These are phyloP conservation scores for Scedosporium boydii DNA, from an alignment of 2,329 filamentous ascomycete genomes.

Conservation along the genomic window DNA sequence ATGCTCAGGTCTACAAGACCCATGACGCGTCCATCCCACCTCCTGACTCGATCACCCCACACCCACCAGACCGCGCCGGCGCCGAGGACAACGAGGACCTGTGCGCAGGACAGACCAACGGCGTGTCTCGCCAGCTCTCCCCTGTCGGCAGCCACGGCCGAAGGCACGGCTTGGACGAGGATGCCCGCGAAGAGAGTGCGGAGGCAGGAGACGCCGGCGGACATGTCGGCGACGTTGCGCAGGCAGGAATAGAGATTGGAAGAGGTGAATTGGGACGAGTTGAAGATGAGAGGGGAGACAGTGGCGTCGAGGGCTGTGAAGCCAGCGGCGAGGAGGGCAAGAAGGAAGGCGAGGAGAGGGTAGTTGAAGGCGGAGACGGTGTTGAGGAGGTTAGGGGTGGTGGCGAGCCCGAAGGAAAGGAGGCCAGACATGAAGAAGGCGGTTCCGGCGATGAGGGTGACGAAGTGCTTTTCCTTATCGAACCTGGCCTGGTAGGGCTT, in stretches of 20 bases:
- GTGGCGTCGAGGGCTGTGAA: conserved; percentile 29
- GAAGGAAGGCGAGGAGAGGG: conserved; percentile 32
- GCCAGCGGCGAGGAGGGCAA: conserved; percentile 37
- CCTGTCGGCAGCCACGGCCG: conserved; percentile 9
- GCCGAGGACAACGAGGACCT: conserved; percentile 26
- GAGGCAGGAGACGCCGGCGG: conserved; percentile 29
- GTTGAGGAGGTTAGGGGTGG: background rate
- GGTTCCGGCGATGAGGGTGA: conserved; percentile 25
- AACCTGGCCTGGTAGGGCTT: conserved; percentile 21
- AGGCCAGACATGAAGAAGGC: conserved; percentile 30
- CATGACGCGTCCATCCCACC: conserved; percentile 37
- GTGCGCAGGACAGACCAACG: conserved; percentile 31
- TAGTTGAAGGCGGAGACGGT: conserved; percentile 18
- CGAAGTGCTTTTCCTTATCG: conserved; percentile 21
- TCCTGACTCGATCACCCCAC: conserved; percentile 29
- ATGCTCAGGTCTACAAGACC: conserved; percentile 33
- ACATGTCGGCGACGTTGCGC: conserved; percentile 39
- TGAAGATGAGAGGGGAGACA: conserved; percentile 30
- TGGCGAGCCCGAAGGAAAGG: conserved; percentile 32
- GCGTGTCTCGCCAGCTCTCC: conserved; percentile 26
- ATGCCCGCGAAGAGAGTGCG: conserved; percentile 30
- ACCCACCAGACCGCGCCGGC: conserved; percentile 29
- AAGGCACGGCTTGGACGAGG: conserved; percentile 26
- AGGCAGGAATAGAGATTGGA: conserved; percentile 34
- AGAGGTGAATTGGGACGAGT: conserved; percentile 39